A percentile compares a stretch with the other conserved stretches of the same genome.
Conservation (phyloP, 2,329 filamentous ascomycete species). For the Sporothrix curviconia region DNA sequence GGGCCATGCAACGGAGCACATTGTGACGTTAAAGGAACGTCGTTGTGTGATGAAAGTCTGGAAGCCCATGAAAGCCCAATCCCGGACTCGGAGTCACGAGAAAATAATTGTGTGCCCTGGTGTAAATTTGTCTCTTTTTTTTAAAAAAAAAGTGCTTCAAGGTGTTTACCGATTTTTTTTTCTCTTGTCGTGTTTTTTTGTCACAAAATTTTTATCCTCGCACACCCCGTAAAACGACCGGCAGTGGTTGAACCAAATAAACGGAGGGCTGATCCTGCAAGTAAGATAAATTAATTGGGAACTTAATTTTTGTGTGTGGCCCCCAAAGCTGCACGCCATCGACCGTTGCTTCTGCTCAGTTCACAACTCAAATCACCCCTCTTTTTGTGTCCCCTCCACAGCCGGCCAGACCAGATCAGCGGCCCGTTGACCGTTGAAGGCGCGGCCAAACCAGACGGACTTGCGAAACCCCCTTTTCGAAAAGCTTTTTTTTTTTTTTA, state of each 20-base stretch:
- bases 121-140: too few species aligned
- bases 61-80: too few species aligned
- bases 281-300: slow-evolving; percentile 8
- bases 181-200: neutral
- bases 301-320: neutral
- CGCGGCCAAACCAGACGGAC: too few species aligned
- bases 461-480: too few species aligned
- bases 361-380: slow-evolving; percentile 4
- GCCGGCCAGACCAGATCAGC: too few species aligned
- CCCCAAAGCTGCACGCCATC: neutral
- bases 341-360: neutral
- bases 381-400: slow-evolving; percentile 2
- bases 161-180: neutral
- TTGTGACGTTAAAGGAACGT: too few species aligned
- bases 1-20: neutral
- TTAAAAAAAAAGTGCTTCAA: neutral
- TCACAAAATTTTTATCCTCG: neutral
- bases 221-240: neutral
- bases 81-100: too few species aligned
- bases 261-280: slow-evolving; percentile 2
- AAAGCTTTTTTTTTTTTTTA: neutral
- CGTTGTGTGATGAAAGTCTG: too few species aligned
- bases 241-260: slow-evolving; percentile 4
- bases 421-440: too few species aligned
- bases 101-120: too few species aligned